Evolutionary conservation across 2,329 filamentous ascomycete species (phyloP).

Genomic region (Pyrenochaeta sp.): DNA sequence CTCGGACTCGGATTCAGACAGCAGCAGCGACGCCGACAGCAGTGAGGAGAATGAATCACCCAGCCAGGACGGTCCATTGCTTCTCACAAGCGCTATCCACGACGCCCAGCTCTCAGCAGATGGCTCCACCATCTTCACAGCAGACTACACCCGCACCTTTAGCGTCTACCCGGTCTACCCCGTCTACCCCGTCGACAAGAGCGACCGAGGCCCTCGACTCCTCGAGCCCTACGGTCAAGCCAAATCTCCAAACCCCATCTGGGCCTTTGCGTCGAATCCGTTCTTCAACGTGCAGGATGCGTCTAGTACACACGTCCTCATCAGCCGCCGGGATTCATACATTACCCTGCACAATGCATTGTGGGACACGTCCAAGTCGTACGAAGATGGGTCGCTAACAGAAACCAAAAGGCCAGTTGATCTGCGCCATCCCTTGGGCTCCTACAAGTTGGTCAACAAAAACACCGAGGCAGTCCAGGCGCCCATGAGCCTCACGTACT

Average conservation of each 20-base stretch:
- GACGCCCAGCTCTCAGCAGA: conserved; percentile 54
- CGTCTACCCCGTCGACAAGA: conserved; percentile 49
- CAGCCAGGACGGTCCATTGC: background rate
- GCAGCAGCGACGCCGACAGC: conserved; percentile 1
- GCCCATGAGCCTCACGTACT: conserved; percentile 64
- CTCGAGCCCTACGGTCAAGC: conserved; percentile 58
- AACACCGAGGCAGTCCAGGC: conserved; percentile 65
- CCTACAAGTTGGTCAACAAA: conserved; percentile 63
- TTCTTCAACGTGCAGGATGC: conserved; percentile 61
- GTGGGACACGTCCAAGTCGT: conserved; percentile 40
- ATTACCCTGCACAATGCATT: conserved; percentile 65
- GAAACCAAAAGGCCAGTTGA: conserved; percentile 19
- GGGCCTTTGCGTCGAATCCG: conserved; percentile 63
- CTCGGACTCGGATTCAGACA: conserved; percentile 4
- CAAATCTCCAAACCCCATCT: conserved; percentile 58
- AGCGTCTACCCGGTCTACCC: conserved; percentile 57
- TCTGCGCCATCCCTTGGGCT: conserved; percentile 49
- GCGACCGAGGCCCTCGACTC: conserved; percentile 16
- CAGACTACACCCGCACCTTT: conserved; percentile 61
- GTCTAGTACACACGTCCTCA: conserved; percentile 59
- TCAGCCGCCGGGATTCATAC: conserved; percentile 62
- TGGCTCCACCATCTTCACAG: conserved; percentile 64
- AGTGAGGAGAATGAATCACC: background rate
- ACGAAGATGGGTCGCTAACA: conserved; percentile 12
- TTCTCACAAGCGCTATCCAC: conserved; percentile 35